Evolutionary conservation across 108 stramenopile genomes (phyloP), one percentile per base, ranked within the genome.

Genomic region (Fragilaria crotonensis): DNA sequence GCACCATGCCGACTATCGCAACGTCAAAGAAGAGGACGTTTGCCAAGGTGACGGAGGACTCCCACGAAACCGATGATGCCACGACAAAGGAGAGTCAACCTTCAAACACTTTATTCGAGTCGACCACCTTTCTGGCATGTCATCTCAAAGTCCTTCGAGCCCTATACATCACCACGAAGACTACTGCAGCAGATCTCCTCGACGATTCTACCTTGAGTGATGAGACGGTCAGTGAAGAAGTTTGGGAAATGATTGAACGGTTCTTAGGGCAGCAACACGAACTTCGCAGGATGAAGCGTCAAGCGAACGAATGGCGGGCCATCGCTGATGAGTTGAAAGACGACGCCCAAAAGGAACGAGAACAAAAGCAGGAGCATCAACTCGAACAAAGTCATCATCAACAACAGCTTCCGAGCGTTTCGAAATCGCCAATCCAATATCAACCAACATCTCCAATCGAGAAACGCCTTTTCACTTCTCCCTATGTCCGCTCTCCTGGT

Each of bases 281-380:
- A 31, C 17, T 66, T 5, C n/a, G 20, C n/a, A 20, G 41, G 14
- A 28, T 59, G 44, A 45, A 50, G 14, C n/a, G 32, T 25, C 53
- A 33, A 51, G 72, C 53, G 4, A 52, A 59, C 30, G n/a, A 52
- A 3, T 54, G 47, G 36, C 17, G 52, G 26, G 60, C 11, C 0
- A 49, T 73, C 0, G 30, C 48, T 31, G 52, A 66, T 17, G 61
- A 73, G 27, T 48, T 66, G 17, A 33, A 56, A 25, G 60, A 66
- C 27, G 62, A 60, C 48, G 44, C 27, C 9, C 31, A 62, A 33
- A 19, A 7, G 20, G 49, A 20, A 21, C 26, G 29, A 30, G 11
- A 30, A 7, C 28, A 30, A 30, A 5, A 27, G 9, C 14, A 30
- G 7, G 5, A 7, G 29, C 22, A 50, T 22, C 54, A 55, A 11